Percentiles rank a stretch among this genome's conserved stretches.
These are phyloP conservation scores for Selaginella moellendorffii DNA, from an alignment of 75 land plant species.

Conservation along the genomic window DNA sequence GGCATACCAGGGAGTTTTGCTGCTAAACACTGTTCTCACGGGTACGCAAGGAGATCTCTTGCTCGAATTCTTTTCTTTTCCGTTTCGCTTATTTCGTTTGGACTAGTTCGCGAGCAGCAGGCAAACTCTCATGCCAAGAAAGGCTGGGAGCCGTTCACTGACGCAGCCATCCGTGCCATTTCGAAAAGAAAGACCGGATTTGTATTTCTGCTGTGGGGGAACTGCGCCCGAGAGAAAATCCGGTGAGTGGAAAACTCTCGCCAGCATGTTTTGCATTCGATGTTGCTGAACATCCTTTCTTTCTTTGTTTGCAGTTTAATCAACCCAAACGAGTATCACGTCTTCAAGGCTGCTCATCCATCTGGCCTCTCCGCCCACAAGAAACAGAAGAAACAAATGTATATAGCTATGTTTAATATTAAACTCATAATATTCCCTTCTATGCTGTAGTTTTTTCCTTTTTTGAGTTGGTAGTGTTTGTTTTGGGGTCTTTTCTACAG, in stretches of 20 bases:
- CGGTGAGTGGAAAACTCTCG: conserved; percentile 36
- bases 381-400: too few relatives aligned
- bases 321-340: conserved; percentile 54
- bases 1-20: conserved; percentile 87
- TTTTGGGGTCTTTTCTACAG: too few relatives aligned
- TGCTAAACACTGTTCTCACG: conserved; percentile 89
- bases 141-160: conserved; percentile 97
- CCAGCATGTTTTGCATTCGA: neutral
- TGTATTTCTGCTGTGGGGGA: conserved; percentile 95
- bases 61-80: neutral
- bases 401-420: too few relatives aligned
- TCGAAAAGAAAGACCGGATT: conserved; percentile 64
- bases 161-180: conserved; percentile 69
- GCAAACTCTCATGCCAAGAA: conserved; percentile 96
- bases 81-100: too few relatives aligned
- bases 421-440: too few relatives aligned
- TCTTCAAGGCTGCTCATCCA: conserved; percentile 91
- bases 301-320: conserved; percentile 43
- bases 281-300: neutral
- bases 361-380: conserved; percentile 93
- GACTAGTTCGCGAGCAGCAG: conserved; percentile 67
- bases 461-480: too few relatives aligned
- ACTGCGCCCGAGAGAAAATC: conserved; percentile 76
- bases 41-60: conserved; percentile 28
- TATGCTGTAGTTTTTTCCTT: too few relatives aligned